Evolutionary conservation across 345 rosid genomes (phyloP), one percentile per base, ranked within the genome.

Genomic region (Lepidium aucheri): DNA sequence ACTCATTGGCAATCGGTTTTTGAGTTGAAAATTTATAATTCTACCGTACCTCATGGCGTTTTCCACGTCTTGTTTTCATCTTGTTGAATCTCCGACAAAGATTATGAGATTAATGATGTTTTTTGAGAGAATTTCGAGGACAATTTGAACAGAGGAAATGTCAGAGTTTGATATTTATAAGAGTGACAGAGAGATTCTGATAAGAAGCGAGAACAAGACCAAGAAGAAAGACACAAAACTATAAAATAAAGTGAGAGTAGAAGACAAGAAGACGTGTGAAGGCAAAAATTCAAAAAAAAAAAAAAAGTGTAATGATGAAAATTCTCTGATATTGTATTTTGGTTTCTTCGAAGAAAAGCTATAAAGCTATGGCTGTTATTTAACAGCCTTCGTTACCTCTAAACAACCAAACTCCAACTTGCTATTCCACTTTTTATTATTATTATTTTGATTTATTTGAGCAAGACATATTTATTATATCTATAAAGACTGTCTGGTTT

Each of bases 11-110:
- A n/a, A n/a, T n/a, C n/a, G n/a, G 16, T 11, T 57, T 4, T 22
- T 18, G 59, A 6, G n/a, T n/a, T n/a, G n/a, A n/a, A n/a, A n/a
- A n/a, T n/a, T n/a, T n/a, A n/a, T n/a, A n/a, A n/a, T n/a, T n/a
- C n/a, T n/a, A n/a, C n/a, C 20, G 45, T 78, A 87, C 99, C 86
- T 94, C 99, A 17, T 90, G 77, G 28, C 79, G 92, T 70, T 75
- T 85, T 33, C 89, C 87, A 45, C 85, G 78, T 60, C 76, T 67
- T 53, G 86, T 49, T 71, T 61, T 88, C 99, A 90, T 74, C 59
- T 36, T 73, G 39, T 52, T 53, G 47, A 26, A 69, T 40, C 47
- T 61, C 14, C 39, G 70, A 68, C 43, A 64, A 65, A 15, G 41
- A 36, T 47, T 55, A 4, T 45, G 10, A 14, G 22, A 20, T 20